phyloP scores from a whole-genome alignment of 495 filamentous ascomycete species.

The Neurospora cerealis region DNA sequence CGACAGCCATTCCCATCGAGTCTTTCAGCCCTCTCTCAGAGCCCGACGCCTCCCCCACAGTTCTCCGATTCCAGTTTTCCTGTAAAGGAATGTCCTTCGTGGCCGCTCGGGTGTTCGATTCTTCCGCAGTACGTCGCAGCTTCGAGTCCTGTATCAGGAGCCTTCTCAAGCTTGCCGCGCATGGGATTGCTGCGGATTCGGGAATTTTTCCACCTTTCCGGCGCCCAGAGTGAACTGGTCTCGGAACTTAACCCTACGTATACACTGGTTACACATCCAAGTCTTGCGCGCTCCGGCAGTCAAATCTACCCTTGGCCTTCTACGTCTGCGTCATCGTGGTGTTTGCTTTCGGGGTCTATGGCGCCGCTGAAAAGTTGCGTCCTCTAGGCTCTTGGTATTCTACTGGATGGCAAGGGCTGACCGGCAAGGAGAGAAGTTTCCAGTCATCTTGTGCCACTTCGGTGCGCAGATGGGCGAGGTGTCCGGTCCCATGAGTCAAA shows the following conservation, averaged over 20 bases:
- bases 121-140: slow-evolving; percentile 27
- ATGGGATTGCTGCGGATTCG: slow-evolving; percentile 17
- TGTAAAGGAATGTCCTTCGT: slow-evolving; percentile 44
- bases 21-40: slow-evolving; percentile 32
- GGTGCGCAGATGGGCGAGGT: slow-evolving; percentile 21
- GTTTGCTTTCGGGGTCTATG: not conserved
- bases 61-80: slow-evolving; percentile 56
- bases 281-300: slow-evolving; percentile 37
- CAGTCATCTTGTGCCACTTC: slow-evolving; percentile 24
- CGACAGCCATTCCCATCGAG: slow-evolving; percentile 3
- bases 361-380: slow-evolving; percentile 35
- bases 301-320: slow-evolving; percentile 21
- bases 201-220: slow-evolving; percentile 6
- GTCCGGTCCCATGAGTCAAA: slow-evolving; percentile 48
- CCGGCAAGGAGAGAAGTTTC: slow-evolving; percentile 28
- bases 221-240: slow-evolving; percentile 40
- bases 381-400: slow-evolving; percentile 4
- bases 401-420: slow-evolving; percentile 22
- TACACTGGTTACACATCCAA: slow-evolving; percentile 38
- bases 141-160: slow-evolving; percentile 30
- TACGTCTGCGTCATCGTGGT: slow-evolving; percentile 19
- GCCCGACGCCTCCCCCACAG: slow-evolving; percentile 60
- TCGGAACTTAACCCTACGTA: slow-evolving; percentile 78
- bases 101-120: slow-evolving; percentile 27
- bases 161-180: slow-evolving; percentile 24